Evolutionary conservation across 2,329 filamentous ascomycete species (phyloP).

Genomic region (Neodidymelliopsis sp.): DNA sequence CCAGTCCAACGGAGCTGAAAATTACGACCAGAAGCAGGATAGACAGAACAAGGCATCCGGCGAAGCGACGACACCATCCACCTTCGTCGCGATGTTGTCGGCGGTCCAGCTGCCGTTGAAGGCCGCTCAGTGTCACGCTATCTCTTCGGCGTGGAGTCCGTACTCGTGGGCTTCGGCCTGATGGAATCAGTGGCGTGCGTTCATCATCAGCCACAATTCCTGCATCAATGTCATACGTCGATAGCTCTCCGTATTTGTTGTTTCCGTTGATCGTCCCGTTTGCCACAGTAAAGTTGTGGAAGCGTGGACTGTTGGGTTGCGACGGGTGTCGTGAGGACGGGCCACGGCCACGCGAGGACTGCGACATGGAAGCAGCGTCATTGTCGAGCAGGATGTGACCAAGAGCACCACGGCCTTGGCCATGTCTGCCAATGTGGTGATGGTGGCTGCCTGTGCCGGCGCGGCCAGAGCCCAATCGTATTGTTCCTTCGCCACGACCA

Average conservation of each 20-base stretch:
- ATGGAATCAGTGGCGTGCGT: constrained; percentile 78
- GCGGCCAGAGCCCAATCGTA: constrained; percentile 53
- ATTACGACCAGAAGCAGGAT: constrained; percentile 82
- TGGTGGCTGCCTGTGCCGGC: constrained; percentile 72
- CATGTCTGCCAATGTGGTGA: constrained; percentile 82
- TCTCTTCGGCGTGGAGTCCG: constrained; percentile 59
- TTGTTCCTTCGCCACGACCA: constrained; percentile 50
- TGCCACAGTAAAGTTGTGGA: constrained; percentile 57
- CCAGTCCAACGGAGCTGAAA: constrained; percentile 84
- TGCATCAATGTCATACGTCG: constrained; percentile 82
- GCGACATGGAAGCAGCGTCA: constrained; percentile 68
- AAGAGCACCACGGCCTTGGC: constrained; percentile 74
- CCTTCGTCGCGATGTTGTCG: constrained; percentile 64
- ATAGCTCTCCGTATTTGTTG: constrained; percentile 68
- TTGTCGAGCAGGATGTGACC: constrained; percentile 68
- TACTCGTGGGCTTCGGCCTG: constrained; percentile 66
- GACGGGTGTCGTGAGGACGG: constrained; percentile 67
- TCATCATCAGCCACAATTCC: constrained; percentile 83
- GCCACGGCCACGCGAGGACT: constrained; percentile 69
- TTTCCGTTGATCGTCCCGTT: constrained; percentile 44
- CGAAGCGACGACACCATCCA: constrained; percentile 75
- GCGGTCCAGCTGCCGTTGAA: constrained; percentile 71
- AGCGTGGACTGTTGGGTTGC: constrained; percentile 72
- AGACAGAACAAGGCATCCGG: constrained; percentile 85
- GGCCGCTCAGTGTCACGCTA: constrained; percentile 58